Percentiles rank a stretch among this genome's conserved stretches.
These are phyloP conservation scores for Spirogloea muscicola DNA, from an alignment of 139 green algal genomes.

Conservation along the genomic window DNA sequence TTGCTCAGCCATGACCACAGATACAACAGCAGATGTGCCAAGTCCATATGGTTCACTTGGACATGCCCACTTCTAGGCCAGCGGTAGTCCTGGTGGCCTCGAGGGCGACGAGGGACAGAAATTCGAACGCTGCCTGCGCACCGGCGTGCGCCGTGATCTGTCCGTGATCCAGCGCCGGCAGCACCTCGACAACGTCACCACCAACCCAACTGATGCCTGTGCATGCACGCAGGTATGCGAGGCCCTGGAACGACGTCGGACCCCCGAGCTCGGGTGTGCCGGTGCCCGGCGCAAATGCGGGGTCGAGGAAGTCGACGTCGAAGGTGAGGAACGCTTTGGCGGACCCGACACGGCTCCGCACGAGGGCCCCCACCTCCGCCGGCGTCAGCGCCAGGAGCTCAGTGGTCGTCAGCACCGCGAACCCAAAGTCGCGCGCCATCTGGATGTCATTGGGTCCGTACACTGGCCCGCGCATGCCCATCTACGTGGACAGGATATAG, in stretches of 20 bases:
- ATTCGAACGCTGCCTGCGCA: constrained; percentile 14
- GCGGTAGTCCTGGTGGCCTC: neutral
- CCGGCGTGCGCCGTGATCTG: constrained; percentile 24
- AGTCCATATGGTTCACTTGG: neutral
- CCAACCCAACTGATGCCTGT: constrained; percentile 24
- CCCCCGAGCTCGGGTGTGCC: constrained; percentile 23
- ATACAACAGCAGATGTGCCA: neutral
- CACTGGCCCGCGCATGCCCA: constrained; percentile 12
- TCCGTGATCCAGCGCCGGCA: constrained; percentile 18
- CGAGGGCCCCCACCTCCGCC: neutral
- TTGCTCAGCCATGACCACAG: neutral
- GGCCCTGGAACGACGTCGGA: constrained; percentile 3
- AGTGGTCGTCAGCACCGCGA: constrained; percentile 12
- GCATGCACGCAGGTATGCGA: constrained; percentile 1
- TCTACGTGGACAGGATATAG: neutral
- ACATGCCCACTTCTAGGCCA: no score
- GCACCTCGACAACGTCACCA: constrained; percentile 28
- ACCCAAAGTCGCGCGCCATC: constrained; percentile 6
- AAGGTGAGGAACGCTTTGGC: constrained; percentile 12
- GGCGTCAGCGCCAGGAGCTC: constrained; percentile 2
- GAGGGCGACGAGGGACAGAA: constrained; percentile 16
- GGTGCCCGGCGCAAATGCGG: constrained; percentile 27
- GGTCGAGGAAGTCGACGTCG: constrained; percentile 29
- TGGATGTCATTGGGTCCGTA: constrained; percentile 15
- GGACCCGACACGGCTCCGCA: neutral